Base-by-base conservation (phyloP, 768 basidiomycete species). In the Trametes cingulata region DNA sequence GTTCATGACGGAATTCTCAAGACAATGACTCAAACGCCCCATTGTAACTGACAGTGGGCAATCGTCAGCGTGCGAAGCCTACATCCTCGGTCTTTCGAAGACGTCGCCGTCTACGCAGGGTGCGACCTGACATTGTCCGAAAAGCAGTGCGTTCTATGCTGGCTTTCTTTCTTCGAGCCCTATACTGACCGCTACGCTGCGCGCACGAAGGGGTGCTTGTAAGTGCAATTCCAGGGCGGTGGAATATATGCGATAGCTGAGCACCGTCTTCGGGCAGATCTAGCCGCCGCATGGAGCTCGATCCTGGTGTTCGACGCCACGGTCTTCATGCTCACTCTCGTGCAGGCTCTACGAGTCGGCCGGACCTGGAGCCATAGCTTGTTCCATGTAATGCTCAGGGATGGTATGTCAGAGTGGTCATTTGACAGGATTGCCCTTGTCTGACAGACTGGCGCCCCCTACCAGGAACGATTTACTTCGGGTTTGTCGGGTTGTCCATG, bases 251-350 rank as follows among this genome's bases (percentile, higher is more conserved):
- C 39, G 6, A 22, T 13, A 13, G n/a, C 35, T 33, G 8, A 48
- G 13, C 7, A 29, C 40, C 29, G 39, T 33, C 33, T 25, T 24
- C 37, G 10, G 6, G 10, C 13, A 57, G 56, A 57, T 33, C 39
- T 50, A n/a, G 56, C 47, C n/a, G 45, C 45, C 24, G 58, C 60
- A 12, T 61, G 60, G 60, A 56, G 60, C 48, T 22, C 49, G 6
- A 56, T 61, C 14, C 25, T 61, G 40, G 60, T 56, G 29, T 56
- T 61, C 49, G 60, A 61, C 27, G 42, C 27, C 17, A 51, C 60
- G 8, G 36, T 61, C 17, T 56, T 61, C 48, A 33, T 25, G 6
- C 33, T 61, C 40, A 61, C 60, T 17, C 35, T 56, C 6, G 40
- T 50, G 15, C 53, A 55, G 15, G 53, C 47, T 13, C 41, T 61